Percentiles rank a stretch among this genome's conserved stretches.
Evolutionary conservation across 2,329 filamentous ascomycete species (phyloP).

Genomic region (Meredithiella fracta): DNA sequence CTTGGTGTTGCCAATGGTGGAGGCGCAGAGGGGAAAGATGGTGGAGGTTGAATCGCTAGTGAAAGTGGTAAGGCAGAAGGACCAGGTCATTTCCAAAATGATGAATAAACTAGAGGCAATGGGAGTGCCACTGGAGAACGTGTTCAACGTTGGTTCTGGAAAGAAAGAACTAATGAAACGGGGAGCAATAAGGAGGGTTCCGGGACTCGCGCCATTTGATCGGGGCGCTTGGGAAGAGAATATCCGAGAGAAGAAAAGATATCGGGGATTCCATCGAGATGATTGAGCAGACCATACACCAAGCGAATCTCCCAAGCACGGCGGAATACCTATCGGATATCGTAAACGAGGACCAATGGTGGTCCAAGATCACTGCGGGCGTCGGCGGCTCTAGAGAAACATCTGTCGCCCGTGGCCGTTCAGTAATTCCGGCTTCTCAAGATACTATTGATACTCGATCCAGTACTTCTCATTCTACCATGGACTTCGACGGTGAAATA

Average conservation of each 20-base stretch:
- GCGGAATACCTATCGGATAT: neutral
- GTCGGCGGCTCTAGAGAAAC: conserved; percentile 2
- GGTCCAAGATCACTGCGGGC: conserved; percentile 5
- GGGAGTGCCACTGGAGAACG: conserved; percentile 34
- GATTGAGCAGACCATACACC: conserved; percentile 5
- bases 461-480: no score
- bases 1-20: conserved; percentile 36
- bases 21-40: conserved; percentile 26
- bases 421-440: neutral
- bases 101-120: conserved; percentile 37
- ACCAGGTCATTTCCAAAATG: conserved; percentile 32
- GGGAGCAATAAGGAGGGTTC: conserved; percentile 31
- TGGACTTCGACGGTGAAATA: no score
- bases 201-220: conserved; percentile 33
- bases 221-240: neutral
- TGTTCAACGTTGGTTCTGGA: conserved; percentile 32
- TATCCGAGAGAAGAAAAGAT: neutral
- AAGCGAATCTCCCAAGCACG: neutral
- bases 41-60: conserved; percentile 29
- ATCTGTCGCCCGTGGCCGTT: neutral
- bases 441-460: neutral
- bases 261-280: neutral
- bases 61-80: conserved; percentile 31
- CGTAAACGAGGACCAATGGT: conserved; percentile 6
- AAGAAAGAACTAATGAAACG: conserved; percentile 31